A percentile compares a stretch with the other conserved stretches of the same genome.
Conservation (phyloP, 2,329 filamentous ascomycete species). For the Pseudogymnoascus sp. region DNA sequence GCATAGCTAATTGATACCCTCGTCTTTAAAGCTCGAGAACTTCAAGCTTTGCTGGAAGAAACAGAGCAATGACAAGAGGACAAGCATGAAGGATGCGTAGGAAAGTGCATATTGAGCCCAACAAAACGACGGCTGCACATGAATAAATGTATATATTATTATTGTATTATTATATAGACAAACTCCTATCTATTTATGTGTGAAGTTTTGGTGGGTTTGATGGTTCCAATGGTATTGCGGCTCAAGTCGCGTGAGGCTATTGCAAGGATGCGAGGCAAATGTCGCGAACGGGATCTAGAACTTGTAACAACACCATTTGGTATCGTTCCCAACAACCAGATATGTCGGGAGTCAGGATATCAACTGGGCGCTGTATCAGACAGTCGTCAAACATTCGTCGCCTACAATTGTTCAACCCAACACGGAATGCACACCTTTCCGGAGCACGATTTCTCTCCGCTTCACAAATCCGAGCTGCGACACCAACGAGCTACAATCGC, state of each 20-base stretch:
- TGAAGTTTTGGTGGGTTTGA: not conserved
- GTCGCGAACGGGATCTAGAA: slow-evolving; percentile 3
- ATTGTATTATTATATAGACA: slow-evolving; percentile 11
- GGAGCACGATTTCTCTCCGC: slow-evolving; percentile 18
- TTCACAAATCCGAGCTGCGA: slow-evolving; percentile 18
- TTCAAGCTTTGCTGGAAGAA: slow-evolving; percentile 89
- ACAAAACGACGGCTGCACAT: not conserved
- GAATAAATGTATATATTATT: slow-evolving; percentile 7
- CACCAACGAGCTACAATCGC: slow-evolving; percentile 22
- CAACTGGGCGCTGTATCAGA: not conserved
- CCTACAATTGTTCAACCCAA: not conserved
- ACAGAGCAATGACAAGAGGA: slow-evolving; percentile 78
- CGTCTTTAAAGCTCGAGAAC: slow-evolving; percentile 62
- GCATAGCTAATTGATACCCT: slow-evolving; percentile 15
- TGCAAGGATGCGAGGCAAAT: not conserved
- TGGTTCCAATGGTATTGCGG: slow-evolving; percentile 12
- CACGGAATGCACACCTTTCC: not conserved
- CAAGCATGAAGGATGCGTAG: slow-evolving; percentile 60
- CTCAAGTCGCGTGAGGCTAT: slow-evolving; percentile 12
- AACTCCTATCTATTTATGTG: not conserved
- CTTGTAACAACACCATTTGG: not conserved
- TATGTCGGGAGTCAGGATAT: slow-evolving; percentile 5
- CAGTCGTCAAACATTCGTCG: not conserved
- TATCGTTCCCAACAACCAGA: not conserved
- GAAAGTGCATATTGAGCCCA: not conserved